Base-by-base conservation (phyloP, 305 asterid species). In the Plantago coronopus region DNA sequence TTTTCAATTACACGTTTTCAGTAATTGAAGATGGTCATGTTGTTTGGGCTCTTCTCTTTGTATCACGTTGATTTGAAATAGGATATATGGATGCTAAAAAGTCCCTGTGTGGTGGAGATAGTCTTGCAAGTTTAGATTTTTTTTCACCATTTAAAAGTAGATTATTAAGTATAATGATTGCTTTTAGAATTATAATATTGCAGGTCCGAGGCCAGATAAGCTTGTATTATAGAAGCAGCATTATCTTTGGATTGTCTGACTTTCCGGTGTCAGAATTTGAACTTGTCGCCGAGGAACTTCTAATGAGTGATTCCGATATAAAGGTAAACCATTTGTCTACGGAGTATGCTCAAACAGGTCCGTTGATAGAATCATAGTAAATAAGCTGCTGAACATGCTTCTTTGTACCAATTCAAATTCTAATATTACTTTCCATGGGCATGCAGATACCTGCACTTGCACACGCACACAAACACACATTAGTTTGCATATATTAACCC, bases 201-300 rank as follows among this genome's bases (percentile, higher is more conserved):
- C 74, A 91, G 98, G 97, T 91, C 74, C 79, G 98, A 78, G 98
- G 98, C 68, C 96, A 89, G 77, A 91, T 91, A 74, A 86, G 97
- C 79, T 73, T 91, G 71, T 87, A 78, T 68, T 58, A 72, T 70
- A 78, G 93, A 75, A 85, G 97, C 88, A 81, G 94, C 85, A 86
- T 91, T 54, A 77, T 86, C 72, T 91, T 91, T 73, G 98, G 98
- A 44, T 75, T 91, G 83, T 80, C 95, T 17, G 69, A 80, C 21
- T 83, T 25, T 77, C 98, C 97, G 49, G 86, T 89, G 72, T 91
- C 98, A 43, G 98, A 91, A 76, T 91, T 91, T 77, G 98, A 91
- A 83, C 91, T 91, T 65, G 94, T 89, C 59, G 98, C 97, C 1
- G 98, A 91, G 78, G 98, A 91, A 78, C 96, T 91, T 67, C 84